Conservation (phyloP, 163 green algal species). For the Scenedesmus sp. region DNA sequence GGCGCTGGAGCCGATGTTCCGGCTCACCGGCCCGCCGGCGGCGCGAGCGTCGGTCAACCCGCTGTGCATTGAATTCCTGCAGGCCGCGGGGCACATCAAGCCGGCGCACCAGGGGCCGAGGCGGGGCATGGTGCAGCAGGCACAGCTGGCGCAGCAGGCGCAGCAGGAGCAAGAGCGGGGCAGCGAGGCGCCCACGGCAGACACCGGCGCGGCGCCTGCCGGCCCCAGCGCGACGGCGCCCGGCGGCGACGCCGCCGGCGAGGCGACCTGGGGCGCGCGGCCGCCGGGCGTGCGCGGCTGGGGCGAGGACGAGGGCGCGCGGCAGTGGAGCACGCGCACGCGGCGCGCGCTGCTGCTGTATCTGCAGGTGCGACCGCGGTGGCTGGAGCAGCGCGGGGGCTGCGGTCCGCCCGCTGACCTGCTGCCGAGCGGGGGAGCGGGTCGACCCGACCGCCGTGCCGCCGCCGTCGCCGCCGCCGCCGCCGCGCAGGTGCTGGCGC, state of each 20-base stretch:
- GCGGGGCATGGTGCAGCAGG: not conserved
- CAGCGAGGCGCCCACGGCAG: not conserved
- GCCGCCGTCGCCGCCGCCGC: no score
- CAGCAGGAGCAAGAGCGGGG: not conserved
- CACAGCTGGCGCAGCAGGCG: not conserved
- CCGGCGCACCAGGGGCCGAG: not conserved
- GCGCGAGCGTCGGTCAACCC: not conserved
- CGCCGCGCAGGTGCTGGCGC: not conserved
- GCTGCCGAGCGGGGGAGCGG: no score
- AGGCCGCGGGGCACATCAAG: not conserved
- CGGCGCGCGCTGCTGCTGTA: conserved; percentile 32
- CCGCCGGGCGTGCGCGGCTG: not conserved
- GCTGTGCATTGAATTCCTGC: not conserved
- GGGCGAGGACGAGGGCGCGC: conserved; percentile 6
- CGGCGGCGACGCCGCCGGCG: not conserved
- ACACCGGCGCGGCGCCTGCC: not conserved
- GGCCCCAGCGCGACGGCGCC: not conserved
- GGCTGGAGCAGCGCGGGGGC: no score
- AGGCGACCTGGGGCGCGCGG: not conserved
- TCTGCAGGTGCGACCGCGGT: conserved; percentile 21
- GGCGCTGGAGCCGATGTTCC: conserved; percentile 15
- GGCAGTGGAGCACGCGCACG: not conserved
- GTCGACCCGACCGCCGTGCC: no score
- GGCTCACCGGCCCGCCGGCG: not conserved
- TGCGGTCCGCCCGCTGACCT: no score